A percentile compares a stretch with the other conserved stretches of the same genome.
These are phyloP conservation scores for Botrytis fragariae DNA, from an alignment of 2,329 filamentous ascomycete genomes.

Conservation along the genomic window DNA sequence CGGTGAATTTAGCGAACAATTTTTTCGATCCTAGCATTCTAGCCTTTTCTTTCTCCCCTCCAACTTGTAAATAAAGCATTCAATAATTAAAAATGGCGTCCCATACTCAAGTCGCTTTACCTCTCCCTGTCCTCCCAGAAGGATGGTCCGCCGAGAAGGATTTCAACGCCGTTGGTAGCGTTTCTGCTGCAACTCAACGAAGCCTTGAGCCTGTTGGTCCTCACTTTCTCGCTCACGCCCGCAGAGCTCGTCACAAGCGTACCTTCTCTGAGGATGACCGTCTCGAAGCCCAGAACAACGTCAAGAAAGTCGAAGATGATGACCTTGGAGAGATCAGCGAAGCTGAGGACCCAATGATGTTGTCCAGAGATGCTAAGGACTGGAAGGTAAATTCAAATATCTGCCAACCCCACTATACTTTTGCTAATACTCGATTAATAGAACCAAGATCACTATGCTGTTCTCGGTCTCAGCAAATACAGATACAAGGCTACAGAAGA, in stretches of 20 bases:
- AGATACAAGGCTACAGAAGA: conserved; percentile 91
- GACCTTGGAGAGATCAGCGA: conserved; percentile 91
- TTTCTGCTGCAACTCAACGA: conserved; percentile 76
- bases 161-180: conserved; percentile 78
- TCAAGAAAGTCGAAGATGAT: conserved; percentile 92
- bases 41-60: conserved; percentile 18
- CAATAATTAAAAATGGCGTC: conserved; percentile 29
- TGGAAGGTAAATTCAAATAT: conserved; percentile 73
- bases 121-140: conserved; percentile 72
- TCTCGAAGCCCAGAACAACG: conserved; percentile 90
- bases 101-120: conserved; percentile 49
- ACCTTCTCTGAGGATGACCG: conserved; percentile 99
- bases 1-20: conserved; percentile 15
- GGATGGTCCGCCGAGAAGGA: conserved; percentile 88
- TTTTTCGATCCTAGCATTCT: conserved; percentile 10
- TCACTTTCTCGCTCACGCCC: conserved; percentile 96
- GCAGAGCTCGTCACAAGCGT: conserved; percentile 91
- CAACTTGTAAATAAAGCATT: not conserved
- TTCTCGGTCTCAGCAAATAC: conserved; percentile 90
- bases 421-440: conserved; percentile 41
- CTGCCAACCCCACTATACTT: not conserved
- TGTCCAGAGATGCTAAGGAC: conserved; percentile 93
- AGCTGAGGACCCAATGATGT: conserved; percentile 86
- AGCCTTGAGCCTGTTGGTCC: conserved; percentile 95
- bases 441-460: conserved; percentile 96